Base-by-base conservation (phyloP, 176 grass and related monocot species). In the Aegilops bicornis region DNA sequence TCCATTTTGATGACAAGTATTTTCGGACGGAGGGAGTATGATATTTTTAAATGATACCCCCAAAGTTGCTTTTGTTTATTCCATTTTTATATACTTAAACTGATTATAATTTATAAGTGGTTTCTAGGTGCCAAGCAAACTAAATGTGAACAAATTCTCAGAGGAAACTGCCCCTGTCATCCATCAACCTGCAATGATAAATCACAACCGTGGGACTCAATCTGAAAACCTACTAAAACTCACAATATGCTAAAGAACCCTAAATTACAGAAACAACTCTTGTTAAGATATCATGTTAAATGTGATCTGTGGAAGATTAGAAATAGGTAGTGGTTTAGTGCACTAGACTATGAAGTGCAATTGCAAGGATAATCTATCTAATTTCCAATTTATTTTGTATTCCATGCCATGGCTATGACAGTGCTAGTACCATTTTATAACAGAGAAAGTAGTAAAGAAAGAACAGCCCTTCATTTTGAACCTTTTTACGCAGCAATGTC, bases 41-140 rank as follows among this genome's bases (percentile, higher is more conserved):
- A 31, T 86, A 63, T 48, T 79, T 27, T 24, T 4, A 19, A 69
- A 68, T 31, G 25, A 81, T 15, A 33, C 3, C 27, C 52, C 66
- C 70, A 16, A 62, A 87, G 27, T 63, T 87, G 5, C 54, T 79
- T 79, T 70, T 62, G n/a, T 40, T 19, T 73, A 61, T 43, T 64
- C n/a, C 64, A 78, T 85, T 2, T 86, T 85, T 37, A 59, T 86
- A 50, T 78, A 70, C 8, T 37, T 35, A 78, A 47, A 43, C 7
- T 10, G 17, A 56, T 45, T 25, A 22, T 25, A 13, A 69, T 39
- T 45, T 25, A 30, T 37, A 13, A 69, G 32, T 22, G 32, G 75
- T 86, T 42, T 86, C 56, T 4, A 70, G 22, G 24, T 79, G 52
- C 36, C 52, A 79, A 79, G 40, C 15, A 40, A 69, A 22, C 54